A percentile compares a stretch with the other conserved stretches of the same genome.
phyloP scores from a whole-genome alignment of 768 basidiomycete genomes.

The Crepidotus variabilis region DNA sequence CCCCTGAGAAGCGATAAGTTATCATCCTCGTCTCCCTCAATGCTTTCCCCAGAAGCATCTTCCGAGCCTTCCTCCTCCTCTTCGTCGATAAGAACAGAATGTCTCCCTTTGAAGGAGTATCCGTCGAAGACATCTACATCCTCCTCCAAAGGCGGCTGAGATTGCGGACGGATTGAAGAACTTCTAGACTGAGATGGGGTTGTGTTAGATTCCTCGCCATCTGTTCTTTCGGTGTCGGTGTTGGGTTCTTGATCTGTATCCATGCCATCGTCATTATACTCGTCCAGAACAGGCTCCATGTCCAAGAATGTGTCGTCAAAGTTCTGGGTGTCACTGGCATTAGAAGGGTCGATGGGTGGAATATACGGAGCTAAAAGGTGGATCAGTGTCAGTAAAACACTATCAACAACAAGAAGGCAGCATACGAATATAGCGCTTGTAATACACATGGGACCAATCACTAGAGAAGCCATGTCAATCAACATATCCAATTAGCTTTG shows the following conservation, averaged over 20 bases:
- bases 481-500: conserved; percentile 8
- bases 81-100: conserved; percentile 75
- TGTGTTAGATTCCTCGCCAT: conserved; percentile 73
- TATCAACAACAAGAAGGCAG: conserved; percentile 5
- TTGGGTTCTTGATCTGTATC: conserved; percentile 69
- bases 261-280: conserved; percentile 57
- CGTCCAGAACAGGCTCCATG: conserved; percentile 90
- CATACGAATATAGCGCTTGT: conserved; percentile 90
- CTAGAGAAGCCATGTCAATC: conserved; percentile 32
- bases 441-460: conserved; percentile 92
- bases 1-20: conserved; percentile 2
- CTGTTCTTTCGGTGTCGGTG: conserved; percentile 67
- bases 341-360: conserved; percentile 84
- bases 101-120: conserved; percentile 87
- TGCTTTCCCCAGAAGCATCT: conserved; percentile 41
- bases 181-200: conserved; percentile 80
- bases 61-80: conserved; percentile 59
- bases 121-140: conserved; percentile 84
- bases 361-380: conserved; percentile 78
- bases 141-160: conserved; percentile 33
- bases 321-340: conserved; percentile 95
- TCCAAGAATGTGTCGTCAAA: conserved; percentile 97
- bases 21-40: conserved; percentile 12
- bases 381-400: conserved; percentile 2
- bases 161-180: conserved; percentile 54